A percentile compares a stretch with the other conserved stretches of the same genome.
Evolutionary conservation across 345 rosid species (phyloP).

Genomic region (Dovyalis caffra): DNA sequence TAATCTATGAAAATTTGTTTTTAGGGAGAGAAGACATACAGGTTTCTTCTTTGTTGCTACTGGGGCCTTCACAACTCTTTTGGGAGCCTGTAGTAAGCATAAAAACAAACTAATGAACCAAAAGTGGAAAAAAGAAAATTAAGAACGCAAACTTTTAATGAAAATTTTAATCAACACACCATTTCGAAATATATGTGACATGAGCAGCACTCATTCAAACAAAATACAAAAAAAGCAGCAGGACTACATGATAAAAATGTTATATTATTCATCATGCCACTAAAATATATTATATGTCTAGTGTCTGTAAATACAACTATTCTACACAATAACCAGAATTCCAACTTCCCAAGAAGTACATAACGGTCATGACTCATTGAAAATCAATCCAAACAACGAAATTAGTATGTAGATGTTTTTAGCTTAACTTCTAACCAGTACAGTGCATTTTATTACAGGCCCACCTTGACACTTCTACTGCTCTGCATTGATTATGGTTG

Average conservation of each 20-base stretch:
- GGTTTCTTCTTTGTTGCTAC: constrained; percentile 21
- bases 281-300: background rate
- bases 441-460: background rate
- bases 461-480: background rate
- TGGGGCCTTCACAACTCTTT: constrained; percentile 20
- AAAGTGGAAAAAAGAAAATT: background rate
- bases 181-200: background rate
- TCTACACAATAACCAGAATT: background rate
- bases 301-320: background rate
- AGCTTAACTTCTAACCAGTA: background rate
- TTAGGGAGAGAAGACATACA: background rate
- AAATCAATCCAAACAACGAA: background rate
- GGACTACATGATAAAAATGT: background rate
- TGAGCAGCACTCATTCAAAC: background rate
- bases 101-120: background rate
- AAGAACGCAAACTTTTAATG: background rate
- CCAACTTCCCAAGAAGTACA: background rate
- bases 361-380: background rate
- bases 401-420: background rate
- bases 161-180: background rate
- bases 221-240: background rate
- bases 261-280: no score
- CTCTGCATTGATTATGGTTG: background rate
- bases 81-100: constrained; percentile 15
- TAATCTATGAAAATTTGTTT: background rate